A percentile compares a stretch with the other conserved stretches of the same genome.
These are phyloP conservation scores for Hypericum androsaemum DNA, from an alignment of 345 rosid genomes.

Conservation along the genomic window DNA sequence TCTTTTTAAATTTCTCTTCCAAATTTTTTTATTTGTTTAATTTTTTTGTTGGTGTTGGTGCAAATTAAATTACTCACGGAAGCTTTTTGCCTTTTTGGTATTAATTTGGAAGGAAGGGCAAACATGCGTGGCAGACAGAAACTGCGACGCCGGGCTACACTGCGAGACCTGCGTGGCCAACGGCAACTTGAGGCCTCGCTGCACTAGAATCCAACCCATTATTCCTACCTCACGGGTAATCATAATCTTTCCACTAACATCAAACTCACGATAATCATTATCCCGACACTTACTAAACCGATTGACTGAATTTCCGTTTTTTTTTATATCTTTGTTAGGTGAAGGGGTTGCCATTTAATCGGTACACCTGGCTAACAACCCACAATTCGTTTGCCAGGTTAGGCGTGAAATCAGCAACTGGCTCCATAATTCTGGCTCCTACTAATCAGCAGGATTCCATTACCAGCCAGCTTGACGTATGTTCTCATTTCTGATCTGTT, in stretches of 20 bases:
- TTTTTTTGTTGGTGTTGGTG: neutral
- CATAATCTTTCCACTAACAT: neutral
- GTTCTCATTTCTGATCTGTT: neutral
- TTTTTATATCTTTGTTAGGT: neutral
- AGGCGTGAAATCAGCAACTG: constrained; percentile 6
- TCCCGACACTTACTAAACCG: neutral
- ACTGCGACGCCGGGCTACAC: constrained; percentile 18
- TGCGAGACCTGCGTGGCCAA: constrained; percentile 21
- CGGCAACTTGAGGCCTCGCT: constrained; percentile 16
- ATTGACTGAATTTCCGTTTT: neutral
- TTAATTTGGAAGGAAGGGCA: constrained; percentile 10
- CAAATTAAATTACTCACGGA: too few relatives aligned
- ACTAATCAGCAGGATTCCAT: constrained; percentile 7
- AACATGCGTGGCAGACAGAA: constrained; percentile 10
- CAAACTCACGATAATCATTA: neutral
- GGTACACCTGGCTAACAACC: constrained; percentile 10
- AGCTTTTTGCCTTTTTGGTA: neutral
- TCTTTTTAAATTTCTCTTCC: neutral
- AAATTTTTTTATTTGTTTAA: neutral
- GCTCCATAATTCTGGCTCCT: constrained; percentile 3
- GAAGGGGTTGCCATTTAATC: constrained; percentile 8
- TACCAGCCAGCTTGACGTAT: constrained; percentile 6
- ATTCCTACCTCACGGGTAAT: constrained; percentile 19
- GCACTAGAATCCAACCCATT: constrained; percentile 21
- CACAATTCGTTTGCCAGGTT: constrained; percentile 8